phyloP scores from a whole-genome alignment of 257 asterid genomes.

The Leptodermis oblonga region DNA sequence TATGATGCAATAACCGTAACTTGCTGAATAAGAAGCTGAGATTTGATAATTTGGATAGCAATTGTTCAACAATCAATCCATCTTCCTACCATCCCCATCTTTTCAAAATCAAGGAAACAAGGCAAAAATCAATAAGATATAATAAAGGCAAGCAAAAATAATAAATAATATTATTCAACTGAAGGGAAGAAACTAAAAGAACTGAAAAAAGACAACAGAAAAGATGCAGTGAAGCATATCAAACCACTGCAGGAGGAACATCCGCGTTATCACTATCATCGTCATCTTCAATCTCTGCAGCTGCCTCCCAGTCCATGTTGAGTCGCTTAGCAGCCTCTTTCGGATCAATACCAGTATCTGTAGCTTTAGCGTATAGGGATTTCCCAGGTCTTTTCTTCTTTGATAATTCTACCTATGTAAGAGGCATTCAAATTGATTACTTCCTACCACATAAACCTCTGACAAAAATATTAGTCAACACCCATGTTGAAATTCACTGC shows the following conservation, averaged over 20 bases:
- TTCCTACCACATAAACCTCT: not conserved
- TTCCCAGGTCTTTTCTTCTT: slow-evolving; percentile 48
- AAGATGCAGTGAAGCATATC: slow-evolving; percentile 25
- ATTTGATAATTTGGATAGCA: slow-evolving; percentile 1
- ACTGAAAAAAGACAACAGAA: slow-evolving; percentile 1
- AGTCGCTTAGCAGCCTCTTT: slow-evolving; percentile 85
- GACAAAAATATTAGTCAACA: not conserved
- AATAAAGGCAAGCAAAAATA: not conserved
- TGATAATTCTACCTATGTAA: slow-evolving; percentile 49
- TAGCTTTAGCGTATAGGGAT: slow-evolving; percentile 77
- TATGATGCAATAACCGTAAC: not conserved
- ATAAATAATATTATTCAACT: not conserved
- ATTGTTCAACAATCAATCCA: not conserved
- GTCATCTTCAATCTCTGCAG: slow-evolving; percentile 74
- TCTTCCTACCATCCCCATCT: not conserved
- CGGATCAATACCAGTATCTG: slow-evolving; percentile 82
- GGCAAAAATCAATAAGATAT: not conserved
- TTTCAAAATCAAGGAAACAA: not conserved
- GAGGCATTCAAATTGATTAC: slow-evolving; percentile 1
- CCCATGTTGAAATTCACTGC: not conserved
- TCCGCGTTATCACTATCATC: slow-evolving; percentile 54
- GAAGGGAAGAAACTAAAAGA: not conserved
- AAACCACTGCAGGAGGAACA: slow-evolving; percentile 78
- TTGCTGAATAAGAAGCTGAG: not conserved
- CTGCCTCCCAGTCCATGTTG: slow-evolving; percentile 89